Conservation (phyloP, 73 alveolate species). For the Paramecium caudatum region DNA sequence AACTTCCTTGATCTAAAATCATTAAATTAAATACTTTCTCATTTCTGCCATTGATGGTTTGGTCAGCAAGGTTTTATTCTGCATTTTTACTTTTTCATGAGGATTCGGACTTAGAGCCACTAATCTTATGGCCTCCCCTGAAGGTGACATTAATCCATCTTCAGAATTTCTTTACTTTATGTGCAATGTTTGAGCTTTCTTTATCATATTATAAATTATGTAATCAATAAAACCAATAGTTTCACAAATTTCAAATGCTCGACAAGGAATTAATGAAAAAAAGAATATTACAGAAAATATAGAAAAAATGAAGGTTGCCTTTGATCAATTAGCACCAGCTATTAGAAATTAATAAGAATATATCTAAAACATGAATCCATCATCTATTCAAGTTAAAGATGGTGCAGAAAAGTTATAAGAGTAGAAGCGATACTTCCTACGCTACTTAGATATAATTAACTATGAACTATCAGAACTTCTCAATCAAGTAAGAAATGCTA, state of each 20-base stretch:
- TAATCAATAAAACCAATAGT: slow-evolving; percentile 44
- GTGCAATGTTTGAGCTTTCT: too few species aligned
- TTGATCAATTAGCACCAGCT: slow-evolving; percentile 65
- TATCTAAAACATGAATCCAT: slow-evolving; percentile 58
- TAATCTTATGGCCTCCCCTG: not conserved
- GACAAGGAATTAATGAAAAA: slow-evolving; percentile 54
- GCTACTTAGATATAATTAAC: slow-evolving; percentile 10
- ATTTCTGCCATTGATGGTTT: not conserved
- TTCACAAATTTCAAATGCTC: slow-evolving; percentile 26
- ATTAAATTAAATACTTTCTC: not conserved
- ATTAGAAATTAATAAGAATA: slow-evolving; percentile 46
- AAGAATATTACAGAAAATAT: slow-evolving; percentile 41
- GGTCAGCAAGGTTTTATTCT: not conserved
- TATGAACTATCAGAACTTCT: slow-evolving; percentile 39
- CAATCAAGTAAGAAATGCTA: not conserved
- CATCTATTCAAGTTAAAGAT: slow-evolving; percentile 1
- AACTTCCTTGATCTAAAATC: not conserved
- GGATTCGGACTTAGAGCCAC: not conserved
- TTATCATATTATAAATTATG: too few species aligned
- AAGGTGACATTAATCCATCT: not conserved
- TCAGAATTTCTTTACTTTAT: not conserved
- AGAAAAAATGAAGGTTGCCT: slow-evolving; percentile 57
- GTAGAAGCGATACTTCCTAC: slow-evolving; percentile 25
- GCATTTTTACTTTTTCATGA: not conserved
- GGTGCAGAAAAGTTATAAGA: slow-evolving; percentile 45